Conservation (phyloP, 2,329 filamentous ascomycete genomes). For the Claviceps sorghi region DNA sequence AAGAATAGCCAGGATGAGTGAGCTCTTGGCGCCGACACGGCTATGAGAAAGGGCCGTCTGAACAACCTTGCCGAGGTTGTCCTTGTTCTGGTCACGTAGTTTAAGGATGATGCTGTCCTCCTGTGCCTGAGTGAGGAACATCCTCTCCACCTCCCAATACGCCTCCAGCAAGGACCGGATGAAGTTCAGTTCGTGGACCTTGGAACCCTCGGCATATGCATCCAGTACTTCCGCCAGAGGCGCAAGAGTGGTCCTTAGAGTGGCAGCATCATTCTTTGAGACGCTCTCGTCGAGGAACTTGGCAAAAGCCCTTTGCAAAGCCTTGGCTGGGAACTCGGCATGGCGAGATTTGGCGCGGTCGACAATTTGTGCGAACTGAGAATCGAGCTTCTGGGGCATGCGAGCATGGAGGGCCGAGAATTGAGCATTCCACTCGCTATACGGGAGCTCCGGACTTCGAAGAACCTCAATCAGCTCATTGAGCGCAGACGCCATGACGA, state of each 20-base stretch:
- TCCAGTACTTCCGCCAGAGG: conserved; percentile 68
- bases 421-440: conserved; percentile 91
- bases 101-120: conserved; percentile 90
- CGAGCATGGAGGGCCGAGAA: conserved; percentile 93
- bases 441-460: conserved; percentile 78
- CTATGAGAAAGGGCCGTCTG: conserved; percentile 88
- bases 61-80: conserved; percentile 72
- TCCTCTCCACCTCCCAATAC: conserved; percentile 70
- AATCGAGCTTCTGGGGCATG: conserved; percentile 88
- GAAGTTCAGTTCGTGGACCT: conserved; percentile 74
- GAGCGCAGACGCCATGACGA: conserved; percentile 79
- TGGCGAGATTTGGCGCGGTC: conserved; percentile 67
- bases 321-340: conserved; percentile 82
- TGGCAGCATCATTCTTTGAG: conserved; percentile 52
- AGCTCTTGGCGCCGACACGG: conserved; percentile 84
- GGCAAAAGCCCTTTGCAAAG: conserved; percentile 65
- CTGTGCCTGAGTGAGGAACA: conserved; percentile 77
- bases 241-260: conserved; percentile 57
- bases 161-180: conserved; percentile 66
- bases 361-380: conserved; percentile 68
- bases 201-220: conserved; percentile 74
- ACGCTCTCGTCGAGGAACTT: conserved; percentile 86
- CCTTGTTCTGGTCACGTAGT: conserved; percentile 92
- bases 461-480: conserved; percentile 85
- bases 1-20: conserved; percentile 77